Conservation (phyloP, 345 rosid species). For the Excoecaria cochinchinensis region DNA sequence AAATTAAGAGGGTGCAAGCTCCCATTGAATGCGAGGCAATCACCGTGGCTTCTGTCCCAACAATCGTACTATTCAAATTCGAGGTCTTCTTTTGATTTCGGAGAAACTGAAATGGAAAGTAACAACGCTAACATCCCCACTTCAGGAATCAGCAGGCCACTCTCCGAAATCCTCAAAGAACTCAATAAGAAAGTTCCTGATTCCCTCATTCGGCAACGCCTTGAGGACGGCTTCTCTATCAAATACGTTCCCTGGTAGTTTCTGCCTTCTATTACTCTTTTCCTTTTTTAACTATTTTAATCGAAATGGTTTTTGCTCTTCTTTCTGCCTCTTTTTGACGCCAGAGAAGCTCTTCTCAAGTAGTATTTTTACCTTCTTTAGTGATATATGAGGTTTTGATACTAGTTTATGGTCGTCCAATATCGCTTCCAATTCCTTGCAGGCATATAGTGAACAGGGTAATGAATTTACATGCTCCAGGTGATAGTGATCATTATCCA, state of each 20-base stretch:
- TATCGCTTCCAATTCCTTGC: constrained; percentile 6
- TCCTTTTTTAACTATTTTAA: background rate
- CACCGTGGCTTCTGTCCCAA: background rate
- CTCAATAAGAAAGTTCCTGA: constrained; percentile 80
- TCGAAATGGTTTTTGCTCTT: background rate
- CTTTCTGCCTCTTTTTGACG: background rate
- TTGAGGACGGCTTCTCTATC: constrained; percentile 56
- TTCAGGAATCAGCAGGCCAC: constrained; percentile 67
- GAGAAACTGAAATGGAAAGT: constrained; percentile 14
- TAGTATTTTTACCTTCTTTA: background rate
- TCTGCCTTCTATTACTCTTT: constrained; percentile 15
- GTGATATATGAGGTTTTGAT: background rate
- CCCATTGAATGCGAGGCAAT: constrained; percentile 1
- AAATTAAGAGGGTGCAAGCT: background rate
- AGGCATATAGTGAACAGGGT: constrained; percentile 82
- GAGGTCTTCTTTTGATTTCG: constrained; percentile 4
- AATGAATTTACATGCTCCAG: constrained; percentile 83
- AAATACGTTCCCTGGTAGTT: constrained; percentile 79
- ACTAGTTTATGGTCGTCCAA: background rate
- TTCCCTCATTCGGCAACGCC: constrained; percentile 49
- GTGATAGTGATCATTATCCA: constrained; percentile 16
- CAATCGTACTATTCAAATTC: constrained; percentile 10
- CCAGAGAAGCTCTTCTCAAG: background rate
- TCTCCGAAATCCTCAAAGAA: constrained; percentile 66
- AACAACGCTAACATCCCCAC: constrained; percentile 42